A percentile compares a stretch with the other conserved stretches of the same genome.
phyloP scores from a whole-genome alignment of 2,329 filamentous ascomycete genomes.

The Trichoderma arundinaceum region DNA sequence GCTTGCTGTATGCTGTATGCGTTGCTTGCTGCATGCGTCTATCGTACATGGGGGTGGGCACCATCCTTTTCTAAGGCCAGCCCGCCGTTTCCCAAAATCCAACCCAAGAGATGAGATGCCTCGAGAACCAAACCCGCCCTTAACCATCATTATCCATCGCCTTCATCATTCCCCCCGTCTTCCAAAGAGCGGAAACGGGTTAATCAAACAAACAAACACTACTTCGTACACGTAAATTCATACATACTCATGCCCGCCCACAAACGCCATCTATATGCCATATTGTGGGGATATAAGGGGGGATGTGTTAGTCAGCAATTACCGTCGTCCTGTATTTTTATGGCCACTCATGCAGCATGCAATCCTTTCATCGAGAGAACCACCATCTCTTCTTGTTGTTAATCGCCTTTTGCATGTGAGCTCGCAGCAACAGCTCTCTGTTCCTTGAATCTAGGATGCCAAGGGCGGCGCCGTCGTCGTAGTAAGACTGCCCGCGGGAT shows the following conservation, averaged over 20 bases:
- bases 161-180: not conserved
- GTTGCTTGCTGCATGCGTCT: constrained; percentile 16
- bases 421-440: constrained; percentile 59
- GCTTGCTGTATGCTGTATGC: constrained; percentile 2
- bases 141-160: not conserved
- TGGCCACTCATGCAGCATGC: not conserved
- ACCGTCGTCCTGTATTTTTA: not conserved
- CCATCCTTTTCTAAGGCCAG: not conserved
- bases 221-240: constrained; percentile 9
- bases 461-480: constrained; percentile 54
- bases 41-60: constrained; percentile 21
- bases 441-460: constrained; percentile 60
- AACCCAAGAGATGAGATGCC: constrained; percentile 25
- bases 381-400: constrained; percentile 46
- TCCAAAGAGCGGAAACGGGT: too few relatives aligned
- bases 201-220: not conserved
- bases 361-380: constrained; percentile 24
- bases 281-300: constrained; percentile 8
- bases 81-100: constrained; percentile 8
- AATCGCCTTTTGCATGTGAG: constrained; percentile 56
- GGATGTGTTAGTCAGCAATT: not conserved
- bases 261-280: constrained; percentile 30
- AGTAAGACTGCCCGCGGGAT: constrained; percentile 50
- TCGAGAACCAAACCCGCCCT: not conserved
- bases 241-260: not conserved